A percentile compares a stretch with the other conserved stretches of the same genome.
Conservation (phyloP, 257 asterid genomes). For the Solanum sejunctum region DNA sequence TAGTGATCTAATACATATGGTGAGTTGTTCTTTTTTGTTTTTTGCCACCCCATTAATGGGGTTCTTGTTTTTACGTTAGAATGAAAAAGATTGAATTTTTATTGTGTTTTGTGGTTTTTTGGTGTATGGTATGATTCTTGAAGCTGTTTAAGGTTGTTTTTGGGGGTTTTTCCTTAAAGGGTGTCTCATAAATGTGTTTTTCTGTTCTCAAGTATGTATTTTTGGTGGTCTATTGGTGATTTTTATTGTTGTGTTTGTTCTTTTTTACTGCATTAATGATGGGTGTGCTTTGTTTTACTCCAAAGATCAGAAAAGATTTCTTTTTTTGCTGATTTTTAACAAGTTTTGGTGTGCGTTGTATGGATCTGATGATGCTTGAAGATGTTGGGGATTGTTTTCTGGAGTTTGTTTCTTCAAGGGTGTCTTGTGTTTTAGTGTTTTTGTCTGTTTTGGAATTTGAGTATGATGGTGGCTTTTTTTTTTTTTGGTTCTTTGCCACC, state of each 20-base stretch:
- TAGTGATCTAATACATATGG: constrained; percentile 40
- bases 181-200: background rate
- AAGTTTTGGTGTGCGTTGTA: background rate
- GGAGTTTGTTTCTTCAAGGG: background rate
- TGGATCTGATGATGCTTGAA: background rate
- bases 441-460: background rate
- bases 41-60: background rate
- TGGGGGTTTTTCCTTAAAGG: background rate
- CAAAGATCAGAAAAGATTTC: background rate
- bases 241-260: no score
- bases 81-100: background rate
- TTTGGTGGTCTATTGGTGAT: background rate
- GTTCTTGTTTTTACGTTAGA: background rate
- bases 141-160: background rate
- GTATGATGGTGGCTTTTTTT: background rate
- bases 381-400: background rate
- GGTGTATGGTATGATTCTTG: background rate
- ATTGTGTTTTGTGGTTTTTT: background rate
- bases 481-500: background rate
- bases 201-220: background rate
- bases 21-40: background rate
- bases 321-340: background rate
- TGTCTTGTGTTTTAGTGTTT: background rate
- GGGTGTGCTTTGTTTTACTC: background rate
- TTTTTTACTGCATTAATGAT: background rate